phyloP scores from a whole-genome alignment of 1,139 yeast genomes.

The Diutina catenulata region DNA sequence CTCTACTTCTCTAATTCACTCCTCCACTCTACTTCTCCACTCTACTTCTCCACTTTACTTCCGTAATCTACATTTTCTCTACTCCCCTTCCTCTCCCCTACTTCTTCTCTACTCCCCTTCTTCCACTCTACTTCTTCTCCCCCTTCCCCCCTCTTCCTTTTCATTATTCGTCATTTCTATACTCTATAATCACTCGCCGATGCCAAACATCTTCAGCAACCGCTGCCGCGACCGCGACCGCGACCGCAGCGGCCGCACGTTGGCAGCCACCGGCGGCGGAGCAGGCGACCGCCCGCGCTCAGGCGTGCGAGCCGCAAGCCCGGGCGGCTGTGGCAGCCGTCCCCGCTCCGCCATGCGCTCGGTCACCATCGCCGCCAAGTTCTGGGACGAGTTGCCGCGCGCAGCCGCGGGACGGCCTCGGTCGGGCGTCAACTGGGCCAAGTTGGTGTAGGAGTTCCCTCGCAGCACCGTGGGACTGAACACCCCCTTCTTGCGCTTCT shows the following conservation, averaged over 20 bases:
- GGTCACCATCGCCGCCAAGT: background rate
- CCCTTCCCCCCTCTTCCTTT: too few species aligned
- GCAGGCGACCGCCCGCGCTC: constrained; percentile 2
- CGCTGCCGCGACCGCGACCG: constrained; percentile 2
- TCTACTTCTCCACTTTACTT: too few species aligned
- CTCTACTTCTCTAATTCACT: too few species aligned
- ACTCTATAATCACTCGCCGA: too few species aligned
- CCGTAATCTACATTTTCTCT: too few species aligned
- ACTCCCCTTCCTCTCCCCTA: too few species aligned
- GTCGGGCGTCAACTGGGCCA: constrained; percentile 1
- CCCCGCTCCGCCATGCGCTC: background rate
- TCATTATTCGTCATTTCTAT: too few species aligned
- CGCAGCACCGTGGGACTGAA: background rate
- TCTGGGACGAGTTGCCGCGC: background rate
- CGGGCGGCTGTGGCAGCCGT: background rate
- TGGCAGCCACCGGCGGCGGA: background rate
- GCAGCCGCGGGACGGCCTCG: background rate
- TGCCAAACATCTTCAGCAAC: background rate
- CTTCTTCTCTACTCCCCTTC: too few species aligned
- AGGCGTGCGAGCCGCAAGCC: too few species aligned
- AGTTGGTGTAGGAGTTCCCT: constrained; percentile 3
- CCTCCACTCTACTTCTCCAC: too few species aligned
- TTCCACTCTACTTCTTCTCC: too few species aligned
- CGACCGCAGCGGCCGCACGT: background rate
- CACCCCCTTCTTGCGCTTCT: constrained; percentile 7